Base-by-base conservation (phyloP, 2,329 filamentous ascomycete species). In the Aspergillus carbonarius region DNA sequence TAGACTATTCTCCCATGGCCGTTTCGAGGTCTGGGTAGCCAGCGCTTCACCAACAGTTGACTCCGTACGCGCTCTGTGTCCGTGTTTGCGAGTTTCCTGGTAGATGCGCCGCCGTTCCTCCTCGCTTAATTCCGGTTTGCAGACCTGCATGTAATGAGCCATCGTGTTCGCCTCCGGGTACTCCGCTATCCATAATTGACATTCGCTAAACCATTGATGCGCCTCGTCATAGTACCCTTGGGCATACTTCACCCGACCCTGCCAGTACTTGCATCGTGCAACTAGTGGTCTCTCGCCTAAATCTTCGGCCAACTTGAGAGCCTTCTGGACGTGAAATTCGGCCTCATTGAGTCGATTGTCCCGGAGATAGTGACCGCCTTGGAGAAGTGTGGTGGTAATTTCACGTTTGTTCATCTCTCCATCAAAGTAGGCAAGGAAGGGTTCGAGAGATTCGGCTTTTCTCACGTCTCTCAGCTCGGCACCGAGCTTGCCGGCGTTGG, bases 261-360 rank as follows among this genome's bases (percentile, higher is more conserved):
- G 55, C 70, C 70, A 72, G 60, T 67, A 72, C 25, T 62, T 40
- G 35, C 68, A 71, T 35, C 58, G 60, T 8, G 62, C 66, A 18
- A 51, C 46, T 1, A 39, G 49, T 8, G 58, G 17, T 12, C 54
- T 48, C 4, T 66, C 20, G 0, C 51, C 37, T 1, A 59, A 20
- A 8, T 37, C 35, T 27, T 50, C 27, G 12, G 66, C 62, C n/a
- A 61, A 13, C 1, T 48, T 5, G 1, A 66, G 32, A 10, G 63
- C 63, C 10, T 60, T 13, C 1, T 34, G 34, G 23, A 53, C 55
- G 15, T 58, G 44, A 3, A 18, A 4, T 12, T 60, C 61, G 1
- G 66, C 67, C 5, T 60, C 50, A 10, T 23, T 18, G 20, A 46
- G 7, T 2, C 57, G 17, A 2, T 27, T 8, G 2, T 40, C 10